Base-by-base conservation (phyloP, 441 rosid genomes). In the Eruca vesicaria region DNA sequence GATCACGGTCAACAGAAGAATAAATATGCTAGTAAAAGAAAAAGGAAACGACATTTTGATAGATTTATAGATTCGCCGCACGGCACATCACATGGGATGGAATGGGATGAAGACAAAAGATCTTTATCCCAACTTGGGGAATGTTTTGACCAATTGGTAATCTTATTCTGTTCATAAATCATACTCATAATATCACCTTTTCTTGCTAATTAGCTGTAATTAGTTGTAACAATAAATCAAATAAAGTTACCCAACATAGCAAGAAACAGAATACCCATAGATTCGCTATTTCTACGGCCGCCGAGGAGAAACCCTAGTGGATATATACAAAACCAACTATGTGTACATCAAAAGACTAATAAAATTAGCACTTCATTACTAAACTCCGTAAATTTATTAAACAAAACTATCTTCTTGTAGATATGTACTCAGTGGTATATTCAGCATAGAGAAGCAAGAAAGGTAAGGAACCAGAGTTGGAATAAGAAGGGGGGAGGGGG, bases 41-140 rank as follows among this genome's bases (percentile, higher is more conserved):
- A 63, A 64, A 9, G 36, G 3, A 58, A 1, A 4, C 29, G 15
- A 45, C 19, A 61, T 50, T n/a, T 62, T 31, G 52, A 58, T 33
- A 59, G 9, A 59, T 31, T 66, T 58, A 9, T 43, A 38, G 66
- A 69, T 56, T 76, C 43, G 43, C 33, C 35, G 69, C 45, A 68
- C 32, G 64, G 66, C 75, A 76, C 66, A 76, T 60, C 41, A 67
- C 68, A 59, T 57, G 62, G 50, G 14, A 43, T 15, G 33, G 60
- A 14, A 59, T 55, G 59, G 43, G 10, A 36, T 15, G 35, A 67
- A 18, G 63, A 66, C 50, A n/a, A 45, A 15, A 32, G 3, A 58
- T 20, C 19, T 62, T 68, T 68, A 50, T 61, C 11, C 43, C 69
- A 75, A 76, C 52, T 53, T 56, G 75, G 16, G 31, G 67, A 76